phyloP scores from a whole-genome alignment of 768 basidiomycete species.

The Cystobasidium tubakii region DNA sequence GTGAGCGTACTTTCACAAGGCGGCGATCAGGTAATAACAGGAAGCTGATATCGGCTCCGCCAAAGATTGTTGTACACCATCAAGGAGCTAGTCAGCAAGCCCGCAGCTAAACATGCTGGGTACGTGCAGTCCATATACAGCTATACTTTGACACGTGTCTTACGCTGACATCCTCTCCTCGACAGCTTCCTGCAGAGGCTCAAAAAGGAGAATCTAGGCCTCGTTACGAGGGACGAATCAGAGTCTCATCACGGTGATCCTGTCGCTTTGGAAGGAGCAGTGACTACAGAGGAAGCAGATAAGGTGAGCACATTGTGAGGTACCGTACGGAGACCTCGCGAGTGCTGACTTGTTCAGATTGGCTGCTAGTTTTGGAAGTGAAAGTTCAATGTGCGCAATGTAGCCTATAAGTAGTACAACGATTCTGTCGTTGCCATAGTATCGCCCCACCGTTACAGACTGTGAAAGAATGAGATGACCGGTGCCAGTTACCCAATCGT shows the following conservation, averaged over 20 bases:
- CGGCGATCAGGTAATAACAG: not conserved
- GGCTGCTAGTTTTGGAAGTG: not conserved
- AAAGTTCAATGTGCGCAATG: no score
- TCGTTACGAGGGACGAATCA: constrained; percentile 20
- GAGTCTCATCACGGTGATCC: not conserved
- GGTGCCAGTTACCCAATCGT: no score
- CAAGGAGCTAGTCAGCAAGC: not conserved
- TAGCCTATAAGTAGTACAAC: no score
- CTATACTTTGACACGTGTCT: no score
- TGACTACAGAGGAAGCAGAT: not conserved
- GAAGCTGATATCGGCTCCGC: not conserved
- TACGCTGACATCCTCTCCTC: not conserved
- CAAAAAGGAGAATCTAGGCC: constrained; percentile 21
- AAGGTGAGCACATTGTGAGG: not conserved
- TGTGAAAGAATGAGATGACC: no score
- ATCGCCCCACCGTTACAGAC: no score
- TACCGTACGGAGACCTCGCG: not conserved
- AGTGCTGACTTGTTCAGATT: not conserved
- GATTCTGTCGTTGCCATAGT: no score
- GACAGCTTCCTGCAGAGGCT: constrained; percentile 19
- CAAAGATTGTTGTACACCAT: not conserved
- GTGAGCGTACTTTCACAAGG: not conserved
- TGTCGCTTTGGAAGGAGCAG: constrained; percentile 9
- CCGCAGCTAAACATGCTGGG: constrained; percentile 24
- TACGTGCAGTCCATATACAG: not conserved